Evolutionary conservation across 2,329 filamentous ascomycete species (phyloP).

Genomic region (Truncatella angustata): DNA sequence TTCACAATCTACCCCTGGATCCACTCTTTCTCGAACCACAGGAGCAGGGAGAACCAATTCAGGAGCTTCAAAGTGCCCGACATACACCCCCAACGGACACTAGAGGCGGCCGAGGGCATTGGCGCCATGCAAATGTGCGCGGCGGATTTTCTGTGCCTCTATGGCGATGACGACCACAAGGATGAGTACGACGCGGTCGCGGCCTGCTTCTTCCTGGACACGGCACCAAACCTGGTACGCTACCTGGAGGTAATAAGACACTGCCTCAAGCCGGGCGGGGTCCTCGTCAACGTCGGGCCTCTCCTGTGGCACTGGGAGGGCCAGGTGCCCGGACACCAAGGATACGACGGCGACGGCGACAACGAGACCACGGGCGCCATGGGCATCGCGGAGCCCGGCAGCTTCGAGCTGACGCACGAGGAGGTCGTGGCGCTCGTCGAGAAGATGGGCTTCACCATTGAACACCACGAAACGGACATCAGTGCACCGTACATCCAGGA

Average conservation of each 20-base stretch:
- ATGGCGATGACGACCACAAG: slow-evolving; percentile 61
- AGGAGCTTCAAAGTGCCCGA: slow-evolving; percentile 75
- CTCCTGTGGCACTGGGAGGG: slow-evolving; percentile 95
- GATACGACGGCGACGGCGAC: slow-evolving; percentile 49
- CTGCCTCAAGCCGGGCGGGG: slow-evolving; percentile 73
- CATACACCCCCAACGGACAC: slow-evolving; percentile 63
- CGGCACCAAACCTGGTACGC: slow-evolving; percentile 85
- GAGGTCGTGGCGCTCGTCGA: slow-evolving; percentile 78
- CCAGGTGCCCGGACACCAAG: slow-evolving; percentile 58
- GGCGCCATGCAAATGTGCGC: slow-evolving; percentile 90
- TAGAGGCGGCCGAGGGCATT: slow-evolving; percentile 36
- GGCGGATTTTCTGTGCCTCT: slow-evolving; percentile 88
- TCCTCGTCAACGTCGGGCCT: slow-evolving; percentile 89
- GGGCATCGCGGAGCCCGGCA: slow-evolving; percentile 85
- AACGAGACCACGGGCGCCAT: slow-evolving; percentile 47
- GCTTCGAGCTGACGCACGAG: slow-evolving; percentile 84
- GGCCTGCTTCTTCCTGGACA: slow-evolving; percentile 95
- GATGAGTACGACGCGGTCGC: slow-evolving; percentile 76
- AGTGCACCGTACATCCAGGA: slow-evolving; percentile 87
- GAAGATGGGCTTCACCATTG: slow-evolving; percentile 73
- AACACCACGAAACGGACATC: slow-evolving; percentile 57
- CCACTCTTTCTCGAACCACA: slow-evolving; percentile 84
- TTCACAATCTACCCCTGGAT: slow-evolving; percentile 84
- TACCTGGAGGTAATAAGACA: slow-evolving; percentile 82
- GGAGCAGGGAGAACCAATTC: slow-evolving; percentile 71